These are phyloP conservation scores for Selaginella tamariscina DNA, from an alignment of 75 land plant species.

Conservation along the genomic window DNA sequence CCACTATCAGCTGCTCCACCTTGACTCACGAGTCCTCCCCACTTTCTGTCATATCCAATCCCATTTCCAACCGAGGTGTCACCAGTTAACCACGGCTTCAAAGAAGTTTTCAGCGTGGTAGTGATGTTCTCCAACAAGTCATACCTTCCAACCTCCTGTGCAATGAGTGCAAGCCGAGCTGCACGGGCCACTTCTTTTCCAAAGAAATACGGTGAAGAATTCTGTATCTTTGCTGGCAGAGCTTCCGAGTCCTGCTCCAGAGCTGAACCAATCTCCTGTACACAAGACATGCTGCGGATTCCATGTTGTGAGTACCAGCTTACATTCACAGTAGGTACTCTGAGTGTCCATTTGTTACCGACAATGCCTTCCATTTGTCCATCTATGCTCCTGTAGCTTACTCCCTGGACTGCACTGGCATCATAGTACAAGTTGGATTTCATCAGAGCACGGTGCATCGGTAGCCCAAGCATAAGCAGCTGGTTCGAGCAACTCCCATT, in stretches of 20 bases:
- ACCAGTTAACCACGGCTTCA: not conserved
- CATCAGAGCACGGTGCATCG: not conserved
- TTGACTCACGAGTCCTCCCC: conserved; percentile 1
- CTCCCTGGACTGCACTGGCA: not conserved
- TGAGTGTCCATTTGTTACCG: not conserved
- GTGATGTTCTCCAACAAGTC: not conserved
- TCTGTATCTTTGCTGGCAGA: not conserved
- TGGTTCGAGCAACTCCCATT: not conserved
- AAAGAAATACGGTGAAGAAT: not conserved
- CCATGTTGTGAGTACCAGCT: conserved; percentile 1
- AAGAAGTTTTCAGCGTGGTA: not conserved
- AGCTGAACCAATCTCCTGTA: not conserved
- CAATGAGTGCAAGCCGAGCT: conserved; percentile 5
- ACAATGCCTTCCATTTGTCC: not conserved
- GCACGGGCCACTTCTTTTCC: not conserved
- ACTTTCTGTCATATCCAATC: not conserved
- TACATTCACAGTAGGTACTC: not conserved
- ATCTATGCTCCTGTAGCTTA: not conserved
- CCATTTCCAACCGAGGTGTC: not conserved
- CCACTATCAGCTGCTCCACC: not conserved
- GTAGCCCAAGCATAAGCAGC: not conserved
- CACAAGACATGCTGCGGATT: not conserved
- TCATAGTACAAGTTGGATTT: not conserved
- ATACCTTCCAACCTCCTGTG: not conserved
- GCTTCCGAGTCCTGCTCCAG: not conserved